Evolutionary conservation across 2,329 filamentous ascomycete genomes (phyloP), one percentile per base, ranked within the genome.

Genomic region (Diaporthe sp.): DNA sequence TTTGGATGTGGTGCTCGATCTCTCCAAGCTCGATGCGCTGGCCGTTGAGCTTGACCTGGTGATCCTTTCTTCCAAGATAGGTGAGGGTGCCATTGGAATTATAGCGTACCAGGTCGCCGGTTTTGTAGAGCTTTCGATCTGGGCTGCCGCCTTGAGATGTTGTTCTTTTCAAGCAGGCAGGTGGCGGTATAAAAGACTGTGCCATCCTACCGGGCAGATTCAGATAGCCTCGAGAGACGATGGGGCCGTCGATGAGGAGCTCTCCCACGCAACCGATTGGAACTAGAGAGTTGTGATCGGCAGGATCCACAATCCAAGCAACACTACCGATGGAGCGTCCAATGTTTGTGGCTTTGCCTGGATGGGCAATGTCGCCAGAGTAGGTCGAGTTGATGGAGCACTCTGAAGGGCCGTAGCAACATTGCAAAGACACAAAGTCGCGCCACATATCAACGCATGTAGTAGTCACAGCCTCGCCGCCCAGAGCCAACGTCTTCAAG

Each of bases 41-140:
- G 56, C 91, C 90, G 25, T 85, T 83, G 13, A 91, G 80, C 77
- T 91, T 91, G 51, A 91, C 84, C 78, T 91, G 89, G 0, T 82
- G 83, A 76, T 91, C 89, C 75, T 88, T 88, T 37, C 89, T 82
- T 42, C 87, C 88, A 47, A 88, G 76, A 68, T 83, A 86, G 0
- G 80, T 76, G 12, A 88, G 78, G 22, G 74, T 76, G 5, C 84
- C 84, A 68, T 87, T 79, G 0, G 77, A 76, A 65, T 80, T 76
- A 35, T 84, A 83, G 55, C 77, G 78, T 19, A 78, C 84, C 12
- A 86, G 80, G 74, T 86, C 84, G 39, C 84, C 84, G 4, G 84
- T 85, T 44, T 81, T 82, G 75, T 85, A 86, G 4, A 75, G 55
- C 39, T 37, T 32, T 9, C 70, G 55, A 42, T 50, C 58, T 4